phyloP scores from a whole-genome alignment of 139 green algal species.

The Coccomyxa sp. region DNA sequence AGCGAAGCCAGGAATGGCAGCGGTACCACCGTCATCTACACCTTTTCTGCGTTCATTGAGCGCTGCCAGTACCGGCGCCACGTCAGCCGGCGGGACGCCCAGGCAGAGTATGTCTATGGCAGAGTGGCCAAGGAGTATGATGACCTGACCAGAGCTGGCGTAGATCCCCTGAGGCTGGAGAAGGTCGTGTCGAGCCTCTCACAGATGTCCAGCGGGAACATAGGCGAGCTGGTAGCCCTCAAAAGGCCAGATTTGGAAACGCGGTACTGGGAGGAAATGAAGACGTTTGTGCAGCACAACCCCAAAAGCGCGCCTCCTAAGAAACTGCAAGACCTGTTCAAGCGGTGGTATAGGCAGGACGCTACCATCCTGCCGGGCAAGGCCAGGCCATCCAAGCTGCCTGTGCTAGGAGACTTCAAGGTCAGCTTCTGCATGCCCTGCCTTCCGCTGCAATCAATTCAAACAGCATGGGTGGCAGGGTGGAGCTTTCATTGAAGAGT shows the following conservation, averaged over 20 bases:
- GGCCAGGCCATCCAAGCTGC: background rate
- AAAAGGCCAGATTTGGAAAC: background rate
- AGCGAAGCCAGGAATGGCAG: too few species aligned
- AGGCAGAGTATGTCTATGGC: background rate
- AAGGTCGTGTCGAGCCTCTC: background rate
- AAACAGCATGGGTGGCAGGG: too few species aligned
- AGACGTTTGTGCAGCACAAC: background rate
- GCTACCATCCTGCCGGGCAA: background rate
- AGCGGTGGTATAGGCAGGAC: background rate
- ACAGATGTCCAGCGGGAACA: background rate
- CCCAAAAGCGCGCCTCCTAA: background rate
- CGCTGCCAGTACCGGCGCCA: too few species aligned
- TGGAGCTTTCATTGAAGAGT: too few species aligned
- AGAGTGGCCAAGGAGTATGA: background rate
- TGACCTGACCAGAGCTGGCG: background rate
- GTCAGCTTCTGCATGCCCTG: too few species aligned
- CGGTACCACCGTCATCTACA: too few species aligned
- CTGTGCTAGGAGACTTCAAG: background rate
- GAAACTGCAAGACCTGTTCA: background rate
- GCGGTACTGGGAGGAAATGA: background rate
- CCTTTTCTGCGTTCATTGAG: too few species aligned
- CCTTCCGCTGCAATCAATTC: too few species aligned
- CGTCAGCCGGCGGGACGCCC: too few species aligned
- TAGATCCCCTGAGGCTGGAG: background rate
- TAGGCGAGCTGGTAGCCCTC: background rate